Evolutionary conservation across 768 basidiomycete genomes (phyloP), one percentile per base, ranked within the genome.

Genomic region (Atractiella rhizophila): DNA sequence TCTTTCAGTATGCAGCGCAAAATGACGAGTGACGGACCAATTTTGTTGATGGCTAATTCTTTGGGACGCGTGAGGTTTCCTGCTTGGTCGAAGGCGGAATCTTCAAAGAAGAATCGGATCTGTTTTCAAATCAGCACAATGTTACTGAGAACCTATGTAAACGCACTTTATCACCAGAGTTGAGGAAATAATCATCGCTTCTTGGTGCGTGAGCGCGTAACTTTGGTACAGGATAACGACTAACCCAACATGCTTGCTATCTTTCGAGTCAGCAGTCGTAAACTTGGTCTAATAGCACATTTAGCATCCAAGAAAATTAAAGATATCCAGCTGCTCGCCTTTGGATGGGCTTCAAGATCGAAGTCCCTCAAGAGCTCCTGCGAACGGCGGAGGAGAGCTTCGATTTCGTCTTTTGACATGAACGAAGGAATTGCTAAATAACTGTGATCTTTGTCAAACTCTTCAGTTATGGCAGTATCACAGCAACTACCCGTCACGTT

Each of bases 91-190:
- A 73, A 68, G 5, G 91, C 63, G 1, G 86, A 82, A 37, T 76
- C 81, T 50, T 80, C 74, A 56, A 96, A 91, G 32, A 98, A 64
- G 59, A 98, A 96, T 5, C 78, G 73, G 45, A 96, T 80, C 65
- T 57, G 30, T 2, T 9, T 19, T 16, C 9, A 36, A n/a, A 21
- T 31, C 19, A 15, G 24, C 19, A 2, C 24, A 34, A 19, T 5
- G 24, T 15, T 0, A 12, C 36, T 2, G 19, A 29, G 29, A 28
- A 21, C 18, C 5, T 16, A 27, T 35, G 30, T 6, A 32, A 38
- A 20, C 53, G 42, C 35, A 52, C 51, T 50, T 91, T 91, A 59
- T 94, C 82, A 2, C 82, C 81, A 1, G 81, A 85, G 24, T 63
- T 68, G 35, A 98, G 63, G 54, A 98, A 98, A 58, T 96, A 96